Base-by-base conservation (phyloP, 1,284 basidiomycete species). In the Tylopilus sp. region DNA sequence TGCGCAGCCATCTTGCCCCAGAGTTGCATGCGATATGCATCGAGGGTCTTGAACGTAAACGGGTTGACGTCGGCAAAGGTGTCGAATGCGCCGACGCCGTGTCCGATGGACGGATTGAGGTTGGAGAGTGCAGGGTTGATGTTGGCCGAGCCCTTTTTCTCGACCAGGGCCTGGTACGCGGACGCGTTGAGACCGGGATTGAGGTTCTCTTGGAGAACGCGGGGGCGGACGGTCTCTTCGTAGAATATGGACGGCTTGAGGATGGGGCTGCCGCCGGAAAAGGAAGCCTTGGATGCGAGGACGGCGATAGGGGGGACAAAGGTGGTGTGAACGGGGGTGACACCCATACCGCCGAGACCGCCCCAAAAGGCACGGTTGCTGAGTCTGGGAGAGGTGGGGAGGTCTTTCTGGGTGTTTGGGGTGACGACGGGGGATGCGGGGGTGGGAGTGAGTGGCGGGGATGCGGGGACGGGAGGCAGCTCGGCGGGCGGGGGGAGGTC, bases 261-360 rank as follows among this genome's bases (percentile, higher is more conserved):
- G 28, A 66, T 66, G n/a, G 66, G 65, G 39, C 62, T 65, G 33
- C 48, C 46, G 7, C 50, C 41, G 0, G 60, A 46, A 19, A 65
- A 48, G 22, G 58, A 22, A 19, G 44, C 39, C 36, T 67, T 70
- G 28, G 60, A 49, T 0, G 70, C 69, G 8, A 72, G 54, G n/a
- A 63, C 65, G 40, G 66, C 57, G 58, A 71, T 61, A 79, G 84
- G 66, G 2, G 92, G 91, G 26, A 92, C 82, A 49, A 93, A 78
- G 0, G 91, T 85, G 3, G 91, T 85, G 68, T 96, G 93, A 3
- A 94, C 92, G 40, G 89, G 87, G 0, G 90, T 94, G 61, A 88
- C 80, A 4, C 90, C 90, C 53, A 86, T 85, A 48, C 78, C 74
- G 15, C 72, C 71, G 43, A 76, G 76, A n/a, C 86, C 86, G 42